These are phyloP conservation scores for Debaryomyces sp. DNA, from an alignment of 1,139 yeast species.

Conservation along the genomic window DNA sequence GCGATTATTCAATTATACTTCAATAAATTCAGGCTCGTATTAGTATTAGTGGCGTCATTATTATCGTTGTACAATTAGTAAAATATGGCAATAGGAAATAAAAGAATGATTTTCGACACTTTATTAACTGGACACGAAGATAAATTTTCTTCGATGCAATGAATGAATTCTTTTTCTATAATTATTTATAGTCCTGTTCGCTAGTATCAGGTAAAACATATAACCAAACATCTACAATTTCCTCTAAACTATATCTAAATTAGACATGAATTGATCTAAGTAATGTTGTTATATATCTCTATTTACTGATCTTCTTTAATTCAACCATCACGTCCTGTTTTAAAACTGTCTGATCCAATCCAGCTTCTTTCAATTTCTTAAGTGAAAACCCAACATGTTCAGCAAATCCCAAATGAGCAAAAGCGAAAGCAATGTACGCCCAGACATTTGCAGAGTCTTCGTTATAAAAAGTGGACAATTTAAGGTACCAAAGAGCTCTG, in stretches of 20 bases:
- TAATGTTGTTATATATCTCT: neutral
- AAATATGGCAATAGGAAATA: neutral
- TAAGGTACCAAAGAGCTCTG: conserved; percentile 16
- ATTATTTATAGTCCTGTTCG: neutral
- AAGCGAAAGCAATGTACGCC: neutral
- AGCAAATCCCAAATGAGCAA: neutral
- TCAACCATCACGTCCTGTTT: neutral
- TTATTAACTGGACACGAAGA: no score
- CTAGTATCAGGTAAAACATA: neutral
- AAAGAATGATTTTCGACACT: no score
- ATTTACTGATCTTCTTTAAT: neutral
- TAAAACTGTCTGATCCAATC: neutral
- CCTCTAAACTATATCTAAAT: neutral
- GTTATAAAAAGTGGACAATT: conserved; percentile 15
- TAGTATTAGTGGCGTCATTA: neutral
- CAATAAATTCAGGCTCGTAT: neutral
- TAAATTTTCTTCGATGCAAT: no score
- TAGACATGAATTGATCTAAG: neutral
- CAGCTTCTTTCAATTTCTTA: neutral
- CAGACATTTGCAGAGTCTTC: neutral
- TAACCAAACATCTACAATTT: neutral
- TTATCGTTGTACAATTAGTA: no score
- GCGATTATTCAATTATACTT: neutral
- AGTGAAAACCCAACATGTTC: neutral
- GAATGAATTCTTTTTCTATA: neutral